Base-by-base conservation (phyloP, 768 basidiomycete species). In the Suillus bovinus region DNA sequence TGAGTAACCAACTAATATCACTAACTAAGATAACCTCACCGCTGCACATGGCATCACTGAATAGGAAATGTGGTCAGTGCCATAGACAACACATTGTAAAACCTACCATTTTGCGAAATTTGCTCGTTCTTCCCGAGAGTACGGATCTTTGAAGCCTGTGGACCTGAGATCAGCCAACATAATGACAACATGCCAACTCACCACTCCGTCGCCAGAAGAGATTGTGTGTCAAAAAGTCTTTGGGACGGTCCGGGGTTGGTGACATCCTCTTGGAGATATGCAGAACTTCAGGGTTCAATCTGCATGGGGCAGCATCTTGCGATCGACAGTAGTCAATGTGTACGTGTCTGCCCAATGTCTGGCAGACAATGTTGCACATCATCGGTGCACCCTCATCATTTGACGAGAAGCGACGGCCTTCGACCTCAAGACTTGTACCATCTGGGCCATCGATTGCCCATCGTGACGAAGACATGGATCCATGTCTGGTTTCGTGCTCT, bases 401-500 rank as follows among this genome's bases (percentile, higher is more conserved):
- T 0, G 80, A 65, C 9, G 78, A 82, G 68, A 85, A 88, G 62
- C 78, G 82, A 60, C 80, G 80, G 3, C 86, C 86, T 61, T 82
- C 79, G 3, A 87, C 72, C 63, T 88, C 87, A 1, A 86, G 60
- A 2, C 74, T 69, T 1, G 76, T 77, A n/a, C 78, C 83, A 8
- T 85, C 81, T 1, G 80, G 79, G 1, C 81, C 82, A 57, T 86
- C 84, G 5, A 87, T 68, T 0, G 80, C 75, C 87, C 87, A 88
- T 46, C 77, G 76, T 0, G 84, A 82, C 60, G 74, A 78, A 0
- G 84, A 82, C 86, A 87, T 87, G 2, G 84, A 86, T 8, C 86
- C 87, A 61, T 88, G 86, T 17, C 77, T 78, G 0, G 86, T 88
- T 52, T 86, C 85, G 38, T 88, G 86, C 50, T 85, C 83, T 64